These are phyloP conservation scores for Ophiostoma triangulosporum DNA, from an alignment of 2,329 filamentous ascomycete species.

Conservation along the genomic window DNA sequence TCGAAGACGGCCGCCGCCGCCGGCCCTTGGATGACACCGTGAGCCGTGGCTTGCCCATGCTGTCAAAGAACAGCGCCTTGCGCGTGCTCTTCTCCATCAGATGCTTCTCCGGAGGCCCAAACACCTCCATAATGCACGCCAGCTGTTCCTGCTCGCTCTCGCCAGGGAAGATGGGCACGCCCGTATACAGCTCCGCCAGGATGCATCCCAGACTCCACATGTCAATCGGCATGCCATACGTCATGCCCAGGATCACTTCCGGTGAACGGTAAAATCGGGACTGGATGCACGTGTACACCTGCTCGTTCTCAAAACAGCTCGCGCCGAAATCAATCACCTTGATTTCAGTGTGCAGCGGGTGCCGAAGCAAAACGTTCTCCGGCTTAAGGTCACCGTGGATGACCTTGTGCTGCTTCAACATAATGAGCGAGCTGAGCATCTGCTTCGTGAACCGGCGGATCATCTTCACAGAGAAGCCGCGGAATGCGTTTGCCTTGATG, in stretches of 20 bases:
- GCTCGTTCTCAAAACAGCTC: constrained; percentile 95
- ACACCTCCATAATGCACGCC: constrained; percentile 98
- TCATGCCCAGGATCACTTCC: constrained; percentile 96
- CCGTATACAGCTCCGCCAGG: constrained; percentile 83
- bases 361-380: constrained; percentile 91
- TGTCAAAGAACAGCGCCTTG: constrained; percentile 98
- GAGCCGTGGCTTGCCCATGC: constrained; percentile 84
- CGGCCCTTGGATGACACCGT: constrained; percentile 93
- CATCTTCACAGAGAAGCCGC: constrained; percentile 81
- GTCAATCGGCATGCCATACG: constrained; percentile 92
- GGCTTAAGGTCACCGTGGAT: constrained; percentile 98
- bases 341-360: too few relatives aligned
- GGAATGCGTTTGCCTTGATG: constrained; percentile 93
- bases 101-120: constrained; percentile 95
- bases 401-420: constrained; percentile 83
- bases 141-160: constrained; percentile 98
- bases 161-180: constrained; percentile 94
- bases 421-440: too few relatives aligned
- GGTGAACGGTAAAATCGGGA: constrained; percentile 96
- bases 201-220: too few relatives aligned
- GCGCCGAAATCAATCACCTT: constrained; percentile 98
- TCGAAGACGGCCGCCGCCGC: constrained; percentile 73
- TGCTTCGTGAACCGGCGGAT: too few relatives aligned
- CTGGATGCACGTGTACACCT: constrained; percentile 98
- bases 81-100: too few relatives aligned